Conservation (phyloP, 2,329 filamentous ascomycete genomes). For the Nigrograna mackinnonii region DNA sequence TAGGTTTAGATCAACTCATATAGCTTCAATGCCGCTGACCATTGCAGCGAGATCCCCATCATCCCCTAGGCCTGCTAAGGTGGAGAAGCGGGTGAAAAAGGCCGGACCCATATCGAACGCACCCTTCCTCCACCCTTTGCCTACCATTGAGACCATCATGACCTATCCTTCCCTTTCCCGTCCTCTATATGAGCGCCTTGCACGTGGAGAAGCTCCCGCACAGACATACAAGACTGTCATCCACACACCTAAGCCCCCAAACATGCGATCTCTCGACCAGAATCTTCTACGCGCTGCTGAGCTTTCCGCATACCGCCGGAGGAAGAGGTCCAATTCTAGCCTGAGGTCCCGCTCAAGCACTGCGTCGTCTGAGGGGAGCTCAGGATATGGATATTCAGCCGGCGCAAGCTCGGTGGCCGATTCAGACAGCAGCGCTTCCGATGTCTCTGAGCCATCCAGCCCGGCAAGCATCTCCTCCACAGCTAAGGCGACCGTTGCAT, state of each 20-base stretch:
- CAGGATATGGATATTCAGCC: conserved; percentile 3
- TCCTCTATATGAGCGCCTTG: conserved; percentile 12
- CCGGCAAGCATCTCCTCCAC: conserved; percentile 5
- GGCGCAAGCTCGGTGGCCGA: conserved; percentile 2
- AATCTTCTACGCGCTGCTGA: conserved; percentile 10
- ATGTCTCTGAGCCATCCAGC: conserved; percentile 3
- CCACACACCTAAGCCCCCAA: conserved; percentile 11
- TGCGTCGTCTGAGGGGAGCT: background rate
- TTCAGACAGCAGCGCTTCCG: conserved; percentile 3
- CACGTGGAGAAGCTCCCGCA: conserved; percentile 9
- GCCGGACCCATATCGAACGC: background rate
- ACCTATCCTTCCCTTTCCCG: conserved; percentile 9
- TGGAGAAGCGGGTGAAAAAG: conserved; percentile 5
- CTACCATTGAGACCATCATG: conserved; percentile 22
- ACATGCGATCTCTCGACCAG: conserved; percentile 8
- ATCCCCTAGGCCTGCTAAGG: conserved; percentile 3
- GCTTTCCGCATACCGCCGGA: background rate
- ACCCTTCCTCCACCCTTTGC: conserved; percentile 11
- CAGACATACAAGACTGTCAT: conserved; percentile 15
- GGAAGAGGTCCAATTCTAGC: conserved; percentile 3
- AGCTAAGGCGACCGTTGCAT: conserved; percentile 5
- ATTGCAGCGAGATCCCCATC: conserved; percentile 1
- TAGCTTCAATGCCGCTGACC: too few species aligned
- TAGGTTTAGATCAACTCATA: background rate
- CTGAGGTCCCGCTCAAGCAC: conserved; percentile 6